These are phyloP conservation scores for Aaosphaeria pasadenensis DNA, from an alignment of 2,329 filamentous ascomycete species.

Conservation along the genomic window DNA sequence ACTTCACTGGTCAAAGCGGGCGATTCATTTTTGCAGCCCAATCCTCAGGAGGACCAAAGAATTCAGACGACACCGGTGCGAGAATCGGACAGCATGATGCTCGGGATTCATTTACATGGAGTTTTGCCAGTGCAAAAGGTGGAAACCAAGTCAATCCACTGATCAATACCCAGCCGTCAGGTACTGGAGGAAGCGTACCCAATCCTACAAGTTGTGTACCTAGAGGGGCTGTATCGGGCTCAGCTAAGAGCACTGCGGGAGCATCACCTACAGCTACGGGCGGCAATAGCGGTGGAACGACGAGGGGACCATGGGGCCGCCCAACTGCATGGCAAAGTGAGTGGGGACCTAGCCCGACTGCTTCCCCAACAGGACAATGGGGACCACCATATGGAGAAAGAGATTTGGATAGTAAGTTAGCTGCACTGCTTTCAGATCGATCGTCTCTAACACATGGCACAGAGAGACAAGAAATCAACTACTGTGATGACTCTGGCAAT, in stretches of 20 bases:
- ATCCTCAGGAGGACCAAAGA: slow-evolving; percentile 44
- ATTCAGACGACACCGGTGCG: slow-evolving; percentile 44
- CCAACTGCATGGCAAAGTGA: neutral
- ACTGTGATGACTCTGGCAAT: slow-evolving; percentile 26
- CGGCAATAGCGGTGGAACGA: neutral
- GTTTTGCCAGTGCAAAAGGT: slow-evolving; percentile 50
- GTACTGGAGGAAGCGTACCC: slow-evolving; percentile 11
- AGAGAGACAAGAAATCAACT: slow-evolving; percentile 23
- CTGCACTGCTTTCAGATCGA: slow-evolving; percentile 1
- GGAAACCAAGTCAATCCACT: slow-evolving; percentile 47
- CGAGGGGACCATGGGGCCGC: slow-evolving; percentile 2
- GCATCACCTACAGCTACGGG: slow-evolving; percentile 3
- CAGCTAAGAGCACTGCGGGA: neutral
- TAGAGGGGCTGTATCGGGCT: slow-evolving; percentile 5
- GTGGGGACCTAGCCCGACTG: slow-evolving; percentile 1
- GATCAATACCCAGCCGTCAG: slow-evolving; percentile 19
- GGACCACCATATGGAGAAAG: neutral
- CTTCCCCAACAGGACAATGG: slow-evolving; percentile 15
- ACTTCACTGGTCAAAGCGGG: slow-evolving; percentile 43
- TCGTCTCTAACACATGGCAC: neutral
- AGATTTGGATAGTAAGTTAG: slow-evolving; percentile 1
- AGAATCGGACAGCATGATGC: slow-evolving; percentile 46
- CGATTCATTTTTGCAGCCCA: slow-evolving; percentile 53
- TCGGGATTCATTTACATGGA: slow-evolving; percentile 43
- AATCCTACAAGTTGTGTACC: slow-evolving; percentile 27